Evolutionary conservation across 306 rosid genomes (phyloP), one percentile per base, ranked within the genome.

Genomic region (Lablab purpureus): DNA sequence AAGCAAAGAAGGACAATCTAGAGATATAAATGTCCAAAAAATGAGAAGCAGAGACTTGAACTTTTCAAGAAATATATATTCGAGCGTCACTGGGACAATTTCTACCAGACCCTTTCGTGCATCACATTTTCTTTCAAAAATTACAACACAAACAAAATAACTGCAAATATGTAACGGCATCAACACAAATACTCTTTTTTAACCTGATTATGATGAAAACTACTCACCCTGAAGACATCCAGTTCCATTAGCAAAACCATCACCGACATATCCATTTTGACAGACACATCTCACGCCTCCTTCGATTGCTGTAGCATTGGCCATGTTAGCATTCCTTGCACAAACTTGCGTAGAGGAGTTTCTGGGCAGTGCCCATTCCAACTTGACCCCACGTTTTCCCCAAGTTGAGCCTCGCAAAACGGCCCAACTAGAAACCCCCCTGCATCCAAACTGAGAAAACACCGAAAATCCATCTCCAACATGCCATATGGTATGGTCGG

Each of bases 361-460:
- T 55, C 82, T 80, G 14, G 98, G 96, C 82, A 95, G 30, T 5
- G 87, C 98, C 97, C 95, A 95, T 83, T 95, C 99, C 89, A 93
- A 65, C 79, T 91, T 95, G 2, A 95, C 90, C 37, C 99, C 99
- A 14, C 96, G 84, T 79, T 83, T 93, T 11, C 97, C 97, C 1
- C 78, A 67, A 84, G 77, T 90, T 22, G 93, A 74, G 8, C 91
- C 94, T 66, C 89, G 52, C 52, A 75, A 7, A 62, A 91, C 89
- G 62, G 84, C 92, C 99, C 99, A 95, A 81, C 99, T 93, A 49
- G 97, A 88, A 78, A 92, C 84, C 11, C 99, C 99, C 62, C 99
- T 87, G 87, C 99, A 95, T 37, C 99, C 99, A 78, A 83, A 89
- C 79, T 87, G 84, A 30, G 91, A 83, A 69, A 95, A 95, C 50